Percentiles rank a stretch among this genome's conserved stretches.
phyloP scores from a whole-genome alignment of 2,329 filamentous ascomycete genomes.

The Trichoderma brevicompactum region DNA sequence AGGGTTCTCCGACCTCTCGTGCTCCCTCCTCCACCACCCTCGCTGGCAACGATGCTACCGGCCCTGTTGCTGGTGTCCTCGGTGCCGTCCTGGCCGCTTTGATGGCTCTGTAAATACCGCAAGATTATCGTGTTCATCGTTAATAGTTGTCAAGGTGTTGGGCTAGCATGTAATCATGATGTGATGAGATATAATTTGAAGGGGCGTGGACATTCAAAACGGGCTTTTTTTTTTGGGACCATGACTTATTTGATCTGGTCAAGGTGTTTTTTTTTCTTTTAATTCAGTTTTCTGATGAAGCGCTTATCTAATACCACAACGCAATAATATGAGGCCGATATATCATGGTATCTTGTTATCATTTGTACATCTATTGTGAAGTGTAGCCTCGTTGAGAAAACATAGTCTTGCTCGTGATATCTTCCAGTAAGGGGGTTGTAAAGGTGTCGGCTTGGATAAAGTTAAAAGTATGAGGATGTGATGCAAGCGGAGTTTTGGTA shows the following conservation, averaged over 20 bases:
- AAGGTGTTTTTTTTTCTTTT: background rate
- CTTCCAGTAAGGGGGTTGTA: background rate
- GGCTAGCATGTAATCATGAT: constrained; percentile 28
- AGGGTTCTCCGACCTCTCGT: constrained; percentile 30
- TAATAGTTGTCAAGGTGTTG: constrained; percentile 16
- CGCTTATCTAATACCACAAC: constrained; percentile 5
- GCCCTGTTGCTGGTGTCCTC: constrained; percentile 38
- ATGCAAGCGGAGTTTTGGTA: background rate
- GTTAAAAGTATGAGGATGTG: background rate
- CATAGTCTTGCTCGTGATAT: too few relatives aligned
- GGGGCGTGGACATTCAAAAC: constrained; percentile 13
- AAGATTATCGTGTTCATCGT: background rate
- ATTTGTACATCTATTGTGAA: background rate
- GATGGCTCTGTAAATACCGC: constrained; percentile 41
- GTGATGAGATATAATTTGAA: constrained; percentile 20
- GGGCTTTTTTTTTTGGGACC: constrained; percentile 3
- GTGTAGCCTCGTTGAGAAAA: background rate
- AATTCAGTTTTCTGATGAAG: background rate
- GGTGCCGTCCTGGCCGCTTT: constrained; percentile 41
- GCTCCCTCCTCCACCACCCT: constrained; percentile 27
- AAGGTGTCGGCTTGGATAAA: background rate
- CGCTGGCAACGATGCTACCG: constrained; percentile 34
- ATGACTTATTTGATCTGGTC: constrained; percentile 1
- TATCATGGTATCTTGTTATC: background rate
- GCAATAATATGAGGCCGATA: constrained; percentile 10